Percentiles rank a stretch among this genome's conserved stretches.
phyloP scores from a whole-genome alignment of 2,329 filamentous ascomycete species.

The Pyrenochaeta sp. region DNA sequence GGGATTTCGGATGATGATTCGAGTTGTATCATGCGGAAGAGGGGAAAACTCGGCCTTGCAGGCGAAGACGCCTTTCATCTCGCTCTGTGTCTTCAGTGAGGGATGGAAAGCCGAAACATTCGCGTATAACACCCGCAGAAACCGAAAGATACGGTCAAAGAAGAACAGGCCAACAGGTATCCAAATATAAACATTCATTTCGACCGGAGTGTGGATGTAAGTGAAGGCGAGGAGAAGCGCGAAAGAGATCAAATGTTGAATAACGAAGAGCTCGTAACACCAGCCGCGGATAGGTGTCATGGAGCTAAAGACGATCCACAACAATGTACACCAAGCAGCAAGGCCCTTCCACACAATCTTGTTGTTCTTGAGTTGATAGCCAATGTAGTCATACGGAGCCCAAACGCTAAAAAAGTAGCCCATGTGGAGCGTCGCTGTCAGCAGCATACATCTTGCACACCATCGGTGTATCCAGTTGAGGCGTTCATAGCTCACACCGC shows the following conservation, averaged over 20 bases:
- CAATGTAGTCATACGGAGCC: conserved; percentile 67
- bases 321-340: conserved; percentile 70
- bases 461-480: conserved; percentile 79
- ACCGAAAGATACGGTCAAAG: conserved; percentile 67
- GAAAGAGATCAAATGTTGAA: conserved; percentile 72
- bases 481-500: conserved; percentile 72
- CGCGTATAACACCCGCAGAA: conserved; percentile 45
- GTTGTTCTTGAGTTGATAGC: conserved; percentile 67
- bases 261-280: conserved; percentile 74
- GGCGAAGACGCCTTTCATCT: conserved; percentile 42
- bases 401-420: conserved; percentile 69
- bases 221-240: conserved; percentile 70
- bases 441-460: conserved; percentile 73
- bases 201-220: conserved; percentile 68
- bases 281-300: conserved; percentile 71
- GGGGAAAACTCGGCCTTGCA: conserved; percentile 53
- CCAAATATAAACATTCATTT: conserved; percentile 71
- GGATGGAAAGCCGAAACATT: conserved; percentile 53
- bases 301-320: conserved; percentile 72
- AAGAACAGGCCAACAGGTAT: conserved; percentile 69
- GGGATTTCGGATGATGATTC: conserved; percentile 64
- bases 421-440: conserved; percentile 74
- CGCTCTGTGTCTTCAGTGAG: conserved; percentile 36
- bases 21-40: conserved; percentile 64
- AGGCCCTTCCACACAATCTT: conserved; percentile 72